Evolutionary conservation across 352 stramenopile species (phyloP), one percentile per base, ranked within the genome.

Genomic region (Phytophthora sansomeana): DNA sequence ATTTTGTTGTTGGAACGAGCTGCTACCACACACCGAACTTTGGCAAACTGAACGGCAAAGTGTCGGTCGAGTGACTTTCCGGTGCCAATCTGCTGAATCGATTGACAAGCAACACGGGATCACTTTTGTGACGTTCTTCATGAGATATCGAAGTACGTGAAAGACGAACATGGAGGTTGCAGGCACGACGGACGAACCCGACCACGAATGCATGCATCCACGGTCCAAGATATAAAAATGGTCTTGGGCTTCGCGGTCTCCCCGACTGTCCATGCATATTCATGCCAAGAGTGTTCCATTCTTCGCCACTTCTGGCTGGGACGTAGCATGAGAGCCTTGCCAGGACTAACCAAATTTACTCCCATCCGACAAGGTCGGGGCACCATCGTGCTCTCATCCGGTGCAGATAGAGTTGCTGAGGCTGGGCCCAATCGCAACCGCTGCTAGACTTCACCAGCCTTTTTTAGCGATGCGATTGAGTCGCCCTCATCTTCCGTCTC

Each of bases 391-490:
- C 53, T 51, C 39, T 8, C n/a, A 17, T 29, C 53, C 53, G 51
- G 39, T 52, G 53, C 28, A 46, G 57, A 24, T 58, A 47, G 56
- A 41, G 44, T 58, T 35, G 33, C 47, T 46, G 29, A 52, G 51
- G 48, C n/a, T 3, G 19, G 17, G 13, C 26, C 46, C 58, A 59
- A 66, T 53, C 48, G 30, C 36, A 41, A 54, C 41, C 17, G 28
- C n/a, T 49, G 6, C 16, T 6, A 7, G 14, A 14, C 39, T 26
- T 7, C 2, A 24, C 35, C 24, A 36, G 59, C 19, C 14, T 56
- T 63, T 58, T 58, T 24, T 21, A 14, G 5, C 16, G 5, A 41
- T 24, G 32, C 14, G 39, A 29, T 21, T 24, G 16, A 14, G 7
- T 7, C 42, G 3, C 21, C 19, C 13, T n/a, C 13, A 35, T 29